phyloP scores from a whole-genome alignment of 768 basidiomycete species.

The Mycena galericulata region DNA sequence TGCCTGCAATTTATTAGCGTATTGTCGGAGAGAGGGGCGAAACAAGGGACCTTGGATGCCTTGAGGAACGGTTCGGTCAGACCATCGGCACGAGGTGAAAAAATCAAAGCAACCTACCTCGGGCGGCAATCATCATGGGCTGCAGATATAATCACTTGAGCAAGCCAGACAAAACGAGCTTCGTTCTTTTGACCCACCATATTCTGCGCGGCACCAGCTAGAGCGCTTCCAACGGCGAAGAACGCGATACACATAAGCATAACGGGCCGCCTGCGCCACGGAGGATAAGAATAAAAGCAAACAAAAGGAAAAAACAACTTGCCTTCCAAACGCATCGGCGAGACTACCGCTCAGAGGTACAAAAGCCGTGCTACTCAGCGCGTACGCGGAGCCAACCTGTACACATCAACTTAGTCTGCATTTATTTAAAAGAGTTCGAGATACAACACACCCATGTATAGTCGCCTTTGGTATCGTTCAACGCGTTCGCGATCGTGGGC shows the following conservation, averaged over 20 bases:
- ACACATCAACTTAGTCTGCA: background rate
- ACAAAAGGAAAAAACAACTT: background rate
- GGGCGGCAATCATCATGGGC: conserved; percentile 52
- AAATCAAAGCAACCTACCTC: conserved; percentile 34
- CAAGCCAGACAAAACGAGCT: no score
- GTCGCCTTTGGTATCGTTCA: conserved; percentile 34
- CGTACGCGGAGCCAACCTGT: conserved; percentile 55
- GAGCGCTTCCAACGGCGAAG: conserved; percentile 55
- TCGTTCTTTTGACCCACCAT: conserved; percentile 40
- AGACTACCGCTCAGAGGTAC: conserved; percentile 52
- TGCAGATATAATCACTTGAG: background rate
- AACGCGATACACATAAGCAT: conserved; percentile 45
- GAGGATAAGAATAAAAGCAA: background rate
- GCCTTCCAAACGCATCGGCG: conserved; percentile 50
- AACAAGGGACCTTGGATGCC: conserved; percentile 40
- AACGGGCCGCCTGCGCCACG: conserved; percentile 37
- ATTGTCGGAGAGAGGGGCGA: background rate
- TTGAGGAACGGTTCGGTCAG: background rate
- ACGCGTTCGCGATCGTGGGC: conserved; percentile 32
- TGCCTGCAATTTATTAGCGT: conserved; percentile 23
- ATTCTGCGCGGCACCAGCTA: conserved; percentile 53
- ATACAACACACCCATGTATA: conserved; percentile 30
- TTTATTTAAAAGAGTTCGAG: no score
- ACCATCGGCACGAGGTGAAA: no score
- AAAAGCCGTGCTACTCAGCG: conserved; percentile 53